These are phyloP conservation scores for Ascodesmis nigricans DNA, from an alignment of 495 filamentous ascomycete species.

Conservation along the genomic window DNA sequence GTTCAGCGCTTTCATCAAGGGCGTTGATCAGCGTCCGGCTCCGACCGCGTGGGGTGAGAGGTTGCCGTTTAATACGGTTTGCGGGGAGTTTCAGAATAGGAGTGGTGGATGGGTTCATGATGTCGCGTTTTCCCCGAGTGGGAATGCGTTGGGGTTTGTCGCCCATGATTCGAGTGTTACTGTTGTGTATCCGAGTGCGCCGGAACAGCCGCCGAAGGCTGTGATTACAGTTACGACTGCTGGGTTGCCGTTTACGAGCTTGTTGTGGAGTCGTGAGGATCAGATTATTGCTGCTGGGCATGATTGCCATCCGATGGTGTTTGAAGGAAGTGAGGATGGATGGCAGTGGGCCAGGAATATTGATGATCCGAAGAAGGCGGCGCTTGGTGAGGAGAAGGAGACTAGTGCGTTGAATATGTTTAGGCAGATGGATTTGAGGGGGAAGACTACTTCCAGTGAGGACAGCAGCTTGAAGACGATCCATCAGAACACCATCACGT, in stretches of 20 bases:
- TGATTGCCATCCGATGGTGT: constrained; percentile 86
- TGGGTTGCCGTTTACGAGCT: constrained; percentile 67
- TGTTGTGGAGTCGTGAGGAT: constrained; percentile 78
- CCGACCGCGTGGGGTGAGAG: constrained; percentile 84
- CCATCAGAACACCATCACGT: constrained; percentile 78
- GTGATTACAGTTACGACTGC: constrained; percentile 76
- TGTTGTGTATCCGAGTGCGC: constrained; percentile 79
- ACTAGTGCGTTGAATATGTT: constrained; percentile 92
- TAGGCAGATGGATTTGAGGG: constrained; percentile 92
- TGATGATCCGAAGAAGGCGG: constrained; percentile 54
- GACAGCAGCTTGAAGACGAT: constrained; percentile 88
- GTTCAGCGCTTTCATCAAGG: constrained; percentile 89
- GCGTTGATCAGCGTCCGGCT: constrained; percentile 68
- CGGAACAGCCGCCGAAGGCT: constrained; percentile 74
- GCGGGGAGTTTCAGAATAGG: constrained; percentile 85
- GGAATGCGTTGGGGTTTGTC: constrained; percentile 72
- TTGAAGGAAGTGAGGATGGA: constrained; percentile 57
- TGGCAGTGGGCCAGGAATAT: constrained; percentile 74
- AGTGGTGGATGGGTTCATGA: constrained; percentile 92
- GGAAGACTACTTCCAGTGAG: constrained; percentile 36
- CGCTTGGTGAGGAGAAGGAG: constrained; percentile 28
- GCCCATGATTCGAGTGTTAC: constrained; percentile 91
- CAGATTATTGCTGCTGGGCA: constrained; percentile 94
- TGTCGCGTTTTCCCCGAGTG: constrained; percentile 74
- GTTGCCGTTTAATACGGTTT: constrained; percentile 91